Conservation (phyloP, 768 basidiomycete species). For the Tricholoma bakamatsutake region DNA sequence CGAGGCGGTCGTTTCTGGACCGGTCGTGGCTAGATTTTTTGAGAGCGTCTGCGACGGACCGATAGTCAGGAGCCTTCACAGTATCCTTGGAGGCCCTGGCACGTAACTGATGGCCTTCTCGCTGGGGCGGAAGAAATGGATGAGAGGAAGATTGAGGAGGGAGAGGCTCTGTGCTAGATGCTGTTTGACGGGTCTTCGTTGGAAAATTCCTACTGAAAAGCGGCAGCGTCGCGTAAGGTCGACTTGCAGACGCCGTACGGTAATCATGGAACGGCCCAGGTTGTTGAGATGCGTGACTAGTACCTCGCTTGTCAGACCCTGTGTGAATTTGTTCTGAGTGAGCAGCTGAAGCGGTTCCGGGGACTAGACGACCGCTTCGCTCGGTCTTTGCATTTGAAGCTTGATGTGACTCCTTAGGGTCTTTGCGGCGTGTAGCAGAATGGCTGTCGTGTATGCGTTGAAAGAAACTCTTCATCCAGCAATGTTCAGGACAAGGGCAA, state of each 20-base stretch:
- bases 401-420: slow-evolving; percentile 27
- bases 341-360: slow-evolving; percentile 5
- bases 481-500: slow-evolving; percentile 11
- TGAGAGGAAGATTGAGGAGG: neutral
- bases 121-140: neutral
- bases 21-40: neutral
- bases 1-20: neutral
- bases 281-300: slow-evolving; percentile 21
- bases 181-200: slow-evolving; percentile 1
- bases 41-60: neutral
- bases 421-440: slow-evolving; percentile 30
- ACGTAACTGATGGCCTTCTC: neutral
- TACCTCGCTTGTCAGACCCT: slow-evolving; percentile 21
- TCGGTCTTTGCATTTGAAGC: slow-evolving; percentile 20
- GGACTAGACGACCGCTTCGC: slow-evolving; percentile 21
- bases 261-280: slow-evolving; percentile 4
- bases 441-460: slow-evolving; percentile 41
- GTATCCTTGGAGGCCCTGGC: neutral
- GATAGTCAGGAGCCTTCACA: neutral
- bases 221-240: slow-evolving; percentile 9
- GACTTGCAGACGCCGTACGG: slow-evolving; percentile 3
- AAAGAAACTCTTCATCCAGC: slow-evolving; percentile 48
- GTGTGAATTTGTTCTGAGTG: slow-evolving; percentile 10
- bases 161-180: neutral
- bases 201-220: slow-evolving; percentile 6